These are phyloP conservation scores for Anthoceros angustus DNA, from an alignment of 225 moss, liverwort and hornwort species.

Conservation along the genomic window DNA sequence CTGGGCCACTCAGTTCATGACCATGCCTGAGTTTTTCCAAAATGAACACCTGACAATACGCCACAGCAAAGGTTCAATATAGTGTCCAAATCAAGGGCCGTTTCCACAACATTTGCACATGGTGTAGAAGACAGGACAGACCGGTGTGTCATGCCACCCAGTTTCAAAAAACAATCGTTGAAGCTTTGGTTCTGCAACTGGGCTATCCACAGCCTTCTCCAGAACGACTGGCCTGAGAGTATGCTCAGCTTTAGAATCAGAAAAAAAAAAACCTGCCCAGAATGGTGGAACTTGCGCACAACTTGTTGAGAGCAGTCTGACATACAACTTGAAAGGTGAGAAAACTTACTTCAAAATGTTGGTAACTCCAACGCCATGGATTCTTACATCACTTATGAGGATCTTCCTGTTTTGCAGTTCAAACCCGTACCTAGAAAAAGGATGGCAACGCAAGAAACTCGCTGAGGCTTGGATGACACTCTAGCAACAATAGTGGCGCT, in stretches of 20 bases:
- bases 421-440: slow-evolving; percentile 44
- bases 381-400: slow-evolving; percentile 77
- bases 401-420: slow-evolving; percentile 73
- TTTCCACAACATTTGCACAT: no score
- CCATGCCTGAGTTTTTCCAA: slow-evolving; percentile 83
- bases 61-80: neutral
- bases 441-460: neutral
- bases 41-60: slow-evolving; percentile 30
- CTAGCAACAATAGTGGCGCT: neutral
- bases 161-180: slow-evolving; percentile 73
- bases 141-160: slow-evolving; percentile 74
- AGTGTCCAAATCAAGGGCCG: no score
- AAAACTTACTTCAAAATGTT: slow-evolving; percentile 42
- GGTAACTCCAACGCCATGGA: slow-evolving; percentile 65
- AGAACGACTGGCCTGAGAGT: slow-evolving; percentile 46
- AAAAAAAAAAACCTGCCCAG: neutral
- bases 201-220: slow-evolving; percentile 42
- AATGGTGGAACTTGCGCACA: no score
- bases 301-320: neutral
- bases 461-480: neutral
- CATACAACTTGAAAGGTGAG: neutral
- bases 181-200: slow-evolving; percentile 29
- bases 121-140: slow-evolving; percentile 4
- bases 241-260: neutral
- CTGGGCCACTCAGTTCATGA: slow-evolving; percentile 59